Conservation (phyloP, 768 basidiomycete species). For the Lentinula raphanica region DNA sequence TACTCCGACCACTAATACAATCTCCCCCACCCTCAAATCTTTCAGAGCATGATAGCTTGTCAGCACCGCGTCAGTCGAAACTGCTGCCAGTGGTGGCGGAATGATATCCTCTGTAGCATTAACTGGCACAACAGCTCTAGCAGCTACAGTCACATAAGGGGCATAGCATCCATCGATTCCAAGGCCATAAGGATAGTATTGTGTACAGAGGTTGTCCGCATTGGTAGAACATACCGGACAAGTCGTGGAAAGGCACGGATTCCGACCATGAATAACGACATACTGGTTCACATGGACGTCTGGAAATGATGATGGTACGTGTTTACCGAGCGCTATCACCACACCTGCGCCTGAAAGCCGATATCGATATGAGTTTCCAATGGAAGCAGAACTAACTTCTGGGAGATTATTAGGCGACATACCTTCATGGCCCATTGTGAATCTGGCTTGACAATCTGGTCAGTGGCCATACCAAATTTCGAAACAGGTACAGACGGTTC, state of each 20-base stretch:
- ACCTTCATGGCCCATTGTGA: slow-evolving; percentile 7
- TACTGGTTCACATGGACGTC: not conserved
- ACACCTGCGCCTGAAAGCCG: not conserved
- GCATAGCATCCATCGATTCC: not conserved
- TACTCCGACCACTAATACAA: not conserved
- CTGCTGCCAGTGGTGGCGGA: not conserved
- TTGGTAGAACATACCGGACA: not conserved
- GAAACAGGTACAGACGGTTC: not conserved
- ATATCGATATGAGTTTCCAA: slow-evolving; percentile 1
- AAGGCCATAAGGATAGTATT: not conserved
- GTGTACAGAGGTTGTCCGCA: not conserved
- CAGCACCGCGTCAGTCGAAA: not conserved
- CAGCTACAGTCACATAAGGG: not conserved
- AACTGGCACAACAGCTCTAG: not conserved
- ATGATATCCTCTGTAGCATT: not conserved
- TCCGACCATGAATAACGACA: not conserved
- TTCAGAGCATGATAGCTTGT: slow-evolving; percentile 4
- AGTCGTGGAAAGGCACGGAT: not conserved
- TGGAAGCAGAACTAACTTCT: not conserved
- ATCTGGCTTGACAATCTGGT: not conserved
- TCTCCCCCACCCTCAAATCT: not conserved
- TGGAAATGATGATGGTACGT: not conserved
- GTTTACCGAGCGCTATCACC: not conserved
- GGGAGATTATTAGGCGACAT: not conserved
- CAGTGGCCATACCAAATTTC: not conserved